Evolutionary conservation across 257 asterid species (phyloP).

Genomic region (Parsonsia alboflavescens): DNA sequence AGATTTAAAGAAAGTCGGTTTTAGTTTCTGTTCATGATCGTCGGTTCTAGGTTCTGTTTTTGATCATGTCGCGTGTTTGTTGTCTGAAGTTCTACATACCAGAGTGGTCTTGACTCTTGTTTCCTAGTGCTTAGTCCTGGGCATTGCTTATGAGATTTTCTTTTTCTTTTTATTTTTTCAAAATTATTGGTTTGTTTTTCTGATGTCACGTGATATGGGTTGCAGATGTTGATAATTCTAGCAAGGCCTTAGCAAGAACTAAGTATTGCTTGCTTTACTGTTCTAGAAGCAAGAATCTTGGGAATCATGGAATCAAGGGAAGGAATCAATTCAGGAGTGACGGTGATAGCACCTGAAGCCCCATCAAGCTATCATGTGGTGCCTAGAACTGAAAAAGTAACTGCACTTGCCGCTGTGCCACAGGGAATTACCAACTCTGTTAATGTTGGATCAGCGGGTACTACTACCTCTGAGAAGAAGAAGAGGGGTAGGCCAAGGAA

Average conservation of each 20-base stretch:
- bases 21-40: neutral
- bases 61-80: no score
- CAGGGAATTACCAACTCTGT: slow-evolving; percentile 22
- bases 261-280: neutral
- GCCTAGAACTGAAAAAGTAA: slow-evolving; percentile 41
- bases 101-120: neutral
- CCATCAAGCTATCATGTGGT: slow-evolving; percentile 60
- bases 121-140: no score
- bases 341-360: slow-evolving; percentile 49
- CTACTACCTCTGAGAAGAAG: slow-evolving; percentile 65
- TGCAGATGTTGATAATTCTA: neutral
- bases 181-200: neutral
- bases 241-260: neutral
- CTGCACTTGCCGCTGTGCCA: slow-evolving; percentile 23
- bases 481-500: slow-evolving; percentile 95
- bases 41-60: no score
- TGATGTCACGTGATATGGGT: neutral
- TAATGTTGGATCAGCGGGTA: slow-evolving; percentile 16
- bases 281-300: slow-evolving; percentile 3
- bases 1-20: neutral
- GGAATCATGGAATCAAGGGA: slow-evolving; percentile 62
- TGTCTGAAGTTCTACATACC: neutral
- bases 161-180: no score
- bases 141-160: neutral
- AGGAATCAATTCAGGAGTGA: slow-evolving; percentile 46